Conservation (phyloP, 495 filamentous ascomycete genomes). For the Terfezia boudieri region DNA sequence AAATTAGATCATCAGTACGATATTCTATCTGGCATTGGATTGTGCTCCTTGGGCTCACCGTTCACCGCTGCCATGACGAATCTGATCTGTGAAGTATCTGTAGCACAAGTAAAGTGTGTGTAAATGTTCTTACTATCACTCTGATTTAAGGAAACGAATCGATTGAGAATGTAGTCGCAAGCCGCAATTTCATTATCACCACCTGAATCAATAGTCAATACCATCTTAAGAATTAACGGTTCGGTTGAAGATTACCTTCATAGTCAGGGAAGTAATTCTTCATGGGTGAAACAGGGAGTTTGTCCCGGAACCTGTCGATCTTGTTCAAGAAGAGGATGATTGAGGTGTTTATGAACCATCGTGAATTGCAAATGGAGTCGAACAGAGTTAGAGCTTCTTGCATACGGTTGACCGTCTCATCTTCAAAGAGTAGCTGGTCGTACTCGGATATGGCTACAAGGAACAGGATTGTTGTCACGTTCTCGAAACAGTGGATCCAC, state of each 20-base stretch:
- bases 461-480: slow-evolving; percentile 96
- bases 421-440: slow-evolving; percentile 93
- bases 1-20: neutral
- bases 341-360: slow-evolving; percentile 98
- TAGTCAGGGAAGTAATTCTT: slow-evolving; percentile 99
- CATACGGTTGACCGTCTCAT: slow-evolving; percentile 93
- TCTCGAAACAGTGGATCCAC: slow-evolving; percentile 99
- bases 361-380: slow-evolving; percentile 97
- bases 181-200: slow-evolving; percentile 81
- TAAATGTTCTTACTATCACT: slow-evolving; percentile 99
- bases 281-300: slow-evolving; percentile 96
- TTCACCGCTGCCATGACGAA: slow-evolving; percentile 99
- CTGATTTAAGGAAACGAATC: slow-evolving; percentile 92
- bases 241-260: slow-evolving; percentile 30
- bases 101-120: slow-evolving; percentile 97
- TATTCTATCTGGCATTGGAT: slow-evolving; percentile 17
- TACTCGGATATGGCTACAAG: slow-evolving; percentile 97
- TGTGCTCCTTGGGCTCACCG: slow-evolving; percentile 35
- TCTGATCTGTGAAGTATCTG: slow-evolving; percentile 92
- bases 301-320: slow-evolving; percentile 99
- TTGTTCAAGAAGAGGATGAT: slow-evolving; percentile 99
- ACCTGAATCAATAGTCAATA: slow-evolving; percentile 22
- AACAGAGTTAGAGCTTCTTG: slow-evolving; percentile 95
- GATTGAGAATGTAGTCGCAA: slow-evolving; percentile 92
- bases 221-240: too few species aligned